These are phyloP conservation scores for Zychaea mexicana DNA, from an alignment of 371 early-diverging fungal species.

Conservation along the genomic window DNA sequence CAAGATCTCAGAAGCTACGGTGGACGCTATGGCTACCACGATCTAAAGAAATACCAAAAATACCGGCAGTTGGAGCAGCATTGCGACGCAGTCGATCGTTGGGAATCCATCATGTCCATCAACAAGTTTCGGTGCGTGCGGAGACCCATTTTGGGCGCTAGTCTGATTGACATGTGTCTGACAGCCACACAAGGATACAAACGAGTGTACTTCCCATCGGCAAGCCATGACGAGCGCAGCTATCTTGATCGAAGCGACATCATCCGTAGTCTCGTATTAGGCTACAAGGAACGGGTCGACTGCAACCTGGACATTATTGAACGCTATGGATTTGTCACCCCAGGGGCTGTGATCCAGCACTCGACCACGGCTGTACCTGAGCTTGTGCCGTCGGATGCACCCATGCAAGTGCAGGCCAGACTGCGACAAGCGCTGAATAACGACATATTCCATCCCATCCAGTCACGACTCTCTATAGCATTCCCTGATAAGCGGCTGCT, in stretches of 20 bases:
- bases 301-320: constrained; percentile 49
- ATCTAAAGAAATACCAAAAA: constrained; percentile 38
- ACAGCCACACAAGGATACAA: constrained; percentile 11
- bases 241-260: constrained; percentile 30
- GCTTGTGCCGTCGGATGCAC: constrained; percentile 19
- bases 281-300: constrained; percentile 51
- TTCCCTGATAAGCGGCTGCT: constrained; percentile 87
- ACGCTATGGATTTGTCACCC: constrained; percentile 74
- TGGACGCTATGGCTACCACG: constrained; percentile 30
- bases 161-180: constrained; percentile 30
- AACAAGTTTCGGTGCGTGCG: constrained; percentile 39
- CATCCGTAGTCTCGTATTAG: constrained; percentile 33
- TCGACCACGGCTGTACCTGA: constrained; percentile 11
- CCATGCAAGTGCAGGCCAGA: constrained; percentile 6
- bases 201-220: constrained; percentile 11
- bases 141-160: constrained; percentile 49
- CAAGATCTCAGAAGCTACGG: constrained; percentile 34
- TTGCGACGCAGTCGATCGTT: constrained; percentile 21
- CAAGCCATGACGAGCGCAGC: constrained; percentile 21
- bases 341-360: constrained; percentile 36
- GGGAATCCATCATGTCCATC: constrained; percentile 38
- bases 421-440: constrained; percentile 18
- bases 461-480: constrained; percentile 67
- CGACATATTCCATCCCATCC: constrained; percentile 59
- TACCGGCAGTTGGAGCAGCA: constrained; percentile 32